Percentiles rank a stretch among this genome's conserved stretches.
phyloP scores from a whole-genome alignment of 176 grass and related monocot genomes.

The Neostapfia colusana region DNA sequence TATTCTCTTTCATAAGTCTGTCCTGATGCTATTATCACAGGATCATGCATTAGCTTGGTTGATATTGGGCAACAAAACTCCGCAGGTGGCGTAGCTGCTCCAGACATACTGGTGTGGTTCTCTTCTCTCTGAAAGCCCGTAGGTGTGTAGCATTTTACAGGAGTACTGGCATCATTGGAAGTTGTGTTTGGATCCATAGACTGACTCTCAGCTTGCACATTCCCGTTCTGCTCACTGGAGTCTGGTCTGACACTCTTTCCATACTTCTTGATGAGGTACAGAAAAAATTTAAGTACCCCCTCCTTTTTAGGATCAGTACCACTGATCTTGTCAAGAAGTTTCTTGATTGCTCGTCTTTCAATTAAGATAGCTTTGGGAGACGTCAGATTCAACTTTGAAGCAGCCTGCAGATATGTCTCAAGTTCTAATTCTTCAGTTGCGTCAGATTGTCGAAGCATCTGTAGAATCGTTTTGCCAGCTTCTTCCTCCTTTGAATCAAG shows the following conservation, averaged over 20 bases:
- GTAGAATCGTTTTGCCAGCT: slow-evolving; percentile 70
- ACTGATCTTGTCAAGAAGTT: slow-evolving; percentile 57
- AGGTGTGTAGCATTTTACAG: slow-evolving; percentile 43
- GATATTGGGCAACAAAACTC: slow-evolving; percentile 94
- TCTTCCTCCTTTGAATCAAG: slow-evolving; percentile 71
- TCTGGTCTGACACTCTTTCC: slow-evolving; percentile 63
- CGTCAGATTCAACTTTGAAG: slow-evolving; percentile 76
- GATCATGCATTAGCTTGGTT: slow-evolving; percentile 79
- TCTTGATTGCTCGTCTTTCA: slow-evolving; percentile 80
- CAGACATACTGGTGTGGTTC: slow-evolving; percentile 40
- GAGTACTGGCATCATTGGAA: slow-evolving; percentile 31
- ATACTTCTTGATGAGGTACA: slow-evolving; percentile 74
- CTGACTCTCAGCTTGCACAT: slow-evolving; percentile 39
- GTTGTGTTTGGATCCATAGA: slow-evolving; percentile 12
- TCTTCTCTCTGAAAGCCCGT: slow-evolving; percentile 39
- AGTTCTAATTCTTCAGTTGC: slow-evolving; percentile 74
- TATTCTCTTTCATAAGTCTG: slow-evolving; percentile 87
- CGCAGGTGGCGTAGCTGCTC: slow-evolving; percentile 50
- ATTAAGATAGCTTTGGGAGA: slow-evolving; percentile 85
- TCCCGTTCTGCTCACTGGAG: slow-evolving; percentile 37
- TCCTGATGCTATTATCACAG: slow-evolving; percentile 89
- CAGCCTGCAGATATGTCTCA: slow-evolving; percentile 58
- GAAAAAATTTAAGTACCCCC: slow-evolving; percentile 55
- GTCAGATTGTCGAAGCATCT: slow-evolving; percentile 58
- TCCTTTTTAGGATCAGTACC: slow-evolving; percentile 72